A percentile compares a stretch with the other conserved stretches of the same genome.
phyloP scores from a whole-genome alignment of 1,284 basidiomycete genomes.

The Apiotrichum gracile region DNA sequence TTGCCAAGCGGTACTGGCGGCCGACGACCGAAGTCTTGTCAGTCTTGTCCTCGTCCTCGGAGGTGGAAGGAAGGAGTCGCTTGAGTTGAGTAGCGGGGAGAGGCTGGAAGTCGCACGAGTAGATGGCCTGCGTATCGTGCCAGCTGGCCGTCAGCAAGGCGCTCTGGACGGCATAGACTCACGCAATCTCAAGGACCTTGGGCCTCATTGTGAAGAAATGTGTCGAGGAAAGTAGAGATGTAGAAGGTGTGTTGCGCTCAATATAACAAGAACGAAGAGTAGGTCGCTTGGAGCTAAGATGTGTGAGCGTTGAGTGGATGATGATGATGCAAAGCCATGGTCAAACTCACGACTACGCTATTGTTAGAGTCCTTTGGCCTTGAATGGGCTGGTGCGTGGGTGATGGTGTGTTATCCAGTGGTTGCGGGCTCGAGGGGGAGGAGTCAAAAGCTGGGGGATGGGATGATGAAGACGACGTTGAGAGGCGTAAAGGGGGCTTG shows the following conservation, averaged over 20 bases:
- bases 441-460: too few relatives aligned
- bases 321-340: too few relatives aligned
- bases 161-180: constrained; percentile 12
- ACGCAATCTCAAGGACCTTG: constrained; percentile 47
- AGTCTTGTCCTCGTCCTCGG: constrained; percentile 26
- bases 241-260: background rate
- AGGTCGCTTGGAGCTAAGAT: background rate
- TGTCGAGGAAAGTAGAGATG: background rate
- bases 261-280: background rate
- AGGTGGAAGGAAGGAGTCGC: constrained; percentile 41
- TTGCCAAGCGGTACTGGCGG: constrained; percentile 77
- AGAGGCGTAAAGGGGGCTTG: too few relatives aligned
- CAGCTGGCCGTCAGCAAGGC: constrained; percentile 50
- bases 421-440: too few relatives aligned
- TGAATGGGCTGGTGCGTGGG: too few relatives aligned
- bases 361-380: too few relatives aligned
- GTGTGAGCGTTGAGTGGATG: too few relatives aligned
- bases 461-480: too few relatives aligned
- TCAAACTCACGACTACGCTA: too few relatives aligned
- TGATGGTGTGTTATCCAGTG: too few relatives aligned
- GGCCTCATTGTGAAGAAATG: constrained; percentile 38
- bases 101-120: constrained; percentile 89
- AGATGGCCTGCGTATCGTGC: constrained; percentile 89
- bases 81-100: constrained; percentile 49
- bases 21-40: constrained; percentile 32